Base-by-base conservation (phyloP, 169 alveolate species). In the Perkinsus marinus region DNA sequence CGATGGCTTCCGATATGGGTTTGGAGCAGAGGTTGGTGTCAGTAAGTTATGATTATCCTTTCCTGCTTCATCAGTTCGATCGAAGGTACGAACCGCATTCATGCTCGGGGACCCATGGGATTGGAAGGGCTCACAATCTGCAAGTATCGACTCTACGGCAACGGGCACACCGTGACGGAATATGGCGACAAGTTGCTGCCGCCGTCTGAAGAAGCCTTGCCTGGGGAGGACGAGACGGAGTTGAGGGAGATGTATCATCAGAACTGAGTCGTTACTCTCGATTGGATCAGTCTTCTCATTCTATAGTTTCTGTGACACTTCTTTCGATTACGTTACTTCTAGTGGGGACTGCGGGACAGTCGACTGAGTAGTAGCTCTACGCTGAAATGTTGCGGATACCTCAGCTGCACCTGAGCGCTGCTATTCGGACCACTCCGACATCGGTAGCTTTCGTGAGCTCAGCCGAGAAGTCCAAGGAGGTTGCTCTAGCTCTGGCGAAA, bases 91-190 rank as follows among this genome's bases (percentile, higher is more conserved):
- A 92, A 93, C 30, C 93, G 94, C 90, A 94, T 94, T 68, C 97
- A 95, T 89, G 96, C 97, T 0, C 89, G 97, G 37, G 97, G 97
- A 9, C 97, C 97, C 17, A 96, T 95, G 30, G 97, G 97, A 39
- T 68, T 95, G 0, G 96, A 95, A 34, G 97, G 97, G 36, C 93
- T 94, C 68, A 91, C 94, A 89, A 94, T 95, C 39, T 93, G 94
- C 93, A 94, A 94, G 69, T 94, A 93, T 91, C 39, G 94, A 16
- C 92, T 95, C 41, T 93, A 89, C 68, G 95, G 96, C 7, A 89
- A 92, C 7, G 96, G 96, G 26, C 96, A 95, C 91, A 93, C 96
- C 0, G 93, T 94, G 93, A 41, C 89, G 43, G 38, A 16, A 39
- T 91, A 39, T 34, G 46, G 91, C 19, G 91, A 91, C 91, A 37